Conservation (phyloP, 768 basidiomycete species). For the Dentipellis fragilis region DNA sequence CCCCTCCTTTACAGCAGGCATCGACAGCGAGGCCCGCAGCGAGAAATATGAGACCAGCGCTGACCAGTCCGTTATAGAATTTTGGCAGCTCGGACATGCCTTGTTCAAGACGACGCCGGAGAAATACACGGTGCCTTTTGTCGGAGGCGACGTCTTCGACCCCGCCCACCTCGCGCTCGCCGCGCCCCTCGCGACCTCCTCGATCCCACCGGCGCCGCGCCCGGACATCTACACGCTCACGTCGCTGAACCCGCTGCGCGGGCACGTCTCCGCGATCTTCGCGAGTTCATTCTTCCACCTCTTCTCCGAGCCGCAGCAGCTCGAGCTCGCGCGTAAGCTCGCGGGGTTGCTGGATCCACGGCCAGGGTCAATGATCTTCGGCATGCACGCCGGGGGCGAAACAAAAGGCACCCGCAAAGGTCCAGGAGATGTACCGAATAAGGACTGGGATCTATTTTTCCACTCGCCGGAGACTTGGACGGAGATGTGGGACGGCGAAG, state of each 20-base stretch:
- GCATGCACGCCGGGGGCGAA: constrained; percentile 11
- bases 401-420: neutral
- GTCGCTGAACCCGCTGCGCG: constrained; percentile 33
- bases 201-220: constrained; percentile 12
- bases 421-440: no score
- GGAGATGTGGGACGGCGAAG: constrained; percentile 26
- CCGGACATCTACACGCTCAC: constrained; percentile 22
- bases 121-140: neutral
- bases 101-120: neutral
- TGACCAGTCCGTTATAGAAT: neutral
- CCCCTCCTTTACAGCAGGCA: neutral
- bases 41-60: neutral
- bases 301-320: constrained; percentile 31
- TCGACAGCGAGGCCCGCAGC: no score
- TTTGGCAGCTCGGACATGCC: neutral
- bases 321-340: constrained; percentile 29
- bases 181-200: neutral
- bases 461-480: constrained; percentile 29
- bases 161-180: neutral
- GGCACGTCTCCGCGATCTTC: constrained; percentile 38
- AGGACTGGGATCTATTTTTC: constrained; percentile 14
- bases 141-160: neutral
- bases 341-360: constrained; percentile 30
- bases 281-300: constrained; percentile 38
- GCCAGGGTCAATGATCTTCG: constrained; percentile 40